These are phyloP conservation scores for Silene coronaria DNA, from an alignment of 179 eudicot genomes.

Conservation along the genomic window DNA sequence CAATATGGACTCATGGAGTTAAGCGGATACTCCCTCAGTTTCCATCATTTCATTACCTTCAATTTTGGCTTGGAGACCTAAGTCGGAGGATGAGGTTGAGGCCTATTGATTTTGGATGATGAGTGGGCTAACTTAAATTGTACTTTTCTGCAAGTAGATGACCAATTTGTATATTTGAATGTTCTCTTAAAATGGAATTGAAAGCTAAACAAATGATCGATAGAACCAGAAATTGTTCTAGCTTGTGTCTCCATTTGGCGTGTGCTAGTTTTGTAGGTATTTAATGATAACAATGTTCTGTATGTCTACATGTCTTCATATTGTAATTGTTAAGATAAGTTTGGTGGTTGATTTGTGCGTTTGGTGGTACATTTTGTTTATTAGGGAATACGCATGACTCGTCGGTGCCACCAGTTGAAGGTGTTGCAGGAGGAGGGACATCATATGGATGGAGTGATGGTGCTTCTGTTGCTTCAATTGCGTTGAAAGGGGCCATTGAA, in stretches of 20 bases:
- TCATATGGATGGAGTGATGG: slow-evolving; percentile 88
- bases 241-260: neutral
- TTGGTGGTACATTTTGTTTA: neutral
- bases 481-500: slow-evolving; percentile 58
- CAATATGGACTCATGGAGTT: neutral
- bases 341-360: neutral
- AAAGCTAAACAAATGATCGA: neutral
- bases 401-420: slow-evolving; percentile 78
- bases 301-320: neutral
- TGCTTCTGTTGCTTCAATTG: slow-evolving; percentile 34
- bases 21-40: neutral
- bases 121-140: neutral
- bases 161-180: neutral
- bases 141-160: neutral
- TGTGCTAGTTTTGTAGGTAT: neutral
- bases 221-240: neutral
- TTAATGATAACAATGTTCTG: neutral
- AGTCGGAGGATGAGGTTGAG: neutral
- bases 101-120: neutral
- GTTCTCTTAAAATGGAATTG: neutral
- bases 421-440: slow-evolving; percentile 96
- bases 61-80: neutral
- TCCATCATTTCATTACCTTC: neutral
- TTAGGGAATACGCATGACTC: slow-evolving; percentile 50
- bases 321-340: neutral